Evolutionary conservation across 1,139 yeast genomes (phyloP).

Genomic region (Pneumocystis jirovecii): DNA sequence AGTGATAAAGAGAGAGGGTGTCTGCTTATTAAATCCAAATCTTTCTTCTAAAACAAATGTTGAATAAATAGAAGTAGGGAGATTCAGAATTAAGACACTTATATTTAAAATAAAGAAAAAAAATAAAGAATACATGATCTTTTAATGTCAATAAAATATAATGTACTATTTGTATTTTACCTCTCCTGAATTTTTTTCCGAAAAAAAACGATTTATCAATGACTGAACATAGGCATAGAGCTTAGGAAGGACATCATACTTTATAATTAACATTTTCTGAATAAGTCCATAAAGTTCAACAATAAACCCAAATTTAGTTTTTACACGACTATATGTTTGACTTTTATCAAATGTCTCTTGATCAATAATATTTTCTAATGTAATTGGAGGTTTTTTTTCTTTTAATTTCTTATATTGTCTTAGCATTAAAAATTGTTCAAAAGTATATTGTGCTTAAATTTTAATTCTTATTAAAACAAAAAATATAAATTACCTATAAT

Average conservation of each 20-base stretch:
- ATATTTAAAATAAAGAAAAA: slow-evolving; percentile 41
- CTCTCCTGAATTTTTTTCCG: slow-evolving; percentile 19
- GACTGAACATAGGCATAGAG: slow-evolving; percentile 46
- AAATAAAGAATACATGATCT: slow-evolving; percentile 52
- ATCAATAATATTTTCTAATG: slow-evolving; percentile 42
- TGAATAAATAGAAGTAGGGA: slow-evolving; percentile 61
- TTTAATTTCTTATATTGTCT: slow-evolving; percentile 64
- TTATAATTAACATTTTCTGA: slow-evolving; percentile 44
- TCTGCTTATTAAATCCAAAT: slow-evolving; percentile 82
- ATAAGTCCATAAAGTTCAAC: slow-evolving; percentile 37
- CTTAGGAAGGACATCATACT: slow-evolving; percentile 51
- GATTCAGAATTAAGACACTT: slow-evolving; percentile 36
- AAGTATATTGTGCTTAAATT: not conserved
- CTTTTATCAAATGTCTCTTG: slow-evolving; percentile 64
- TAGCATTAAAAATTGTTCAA: slow-evolving; percentile 37
- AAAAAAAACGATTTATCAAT: slow-evolving; percentile 25
- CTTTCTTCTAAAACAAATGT: slow-evolving; percentile 83
- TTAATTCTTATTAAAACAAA: not conserved
- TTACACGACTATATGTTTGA: slow-evolving; percentile 70
- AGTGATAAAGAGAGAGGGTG: slow-evolving; percentile 50
- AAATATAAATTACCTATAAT: not conserved
- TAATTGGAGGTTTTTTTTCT: slow-evolving; percentile 42
- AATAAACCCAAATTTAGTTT: slow-evolving; percentile 53
- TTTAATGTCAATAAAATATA: slow-evolving; percentile 27
- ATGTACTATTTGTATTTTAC: slow-evolving; percentile 3